Evolutionary conservation across 2,329 filamentous ascomycete species (phyloP), one percentile per base, ranked within the genome.

Genomic region (Decorospora gaudefroyi): DNA sequence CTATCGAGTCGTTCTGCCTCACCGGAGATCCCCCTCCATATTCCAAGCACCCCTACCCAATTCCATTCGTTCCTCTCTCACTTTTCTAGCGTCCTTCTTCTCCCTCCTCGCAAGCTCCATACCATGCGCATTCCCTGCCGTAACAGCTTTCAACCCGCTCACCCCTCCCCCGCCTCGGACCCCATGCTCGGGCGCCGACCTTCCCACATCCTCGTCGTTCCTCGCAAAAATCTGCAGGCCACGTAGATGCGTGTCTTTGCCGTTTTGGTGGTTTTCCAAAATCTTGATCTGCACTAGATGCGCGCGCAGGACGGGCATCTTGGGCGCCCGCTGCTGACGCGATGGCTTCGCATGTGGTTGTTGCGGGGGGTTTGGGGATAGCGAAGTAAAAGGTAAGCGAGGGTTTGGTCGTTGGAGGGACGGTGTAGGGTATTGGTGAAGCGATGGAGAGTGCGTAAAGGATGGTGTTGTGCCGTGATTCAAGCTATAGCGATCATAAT

Each of bases 211-310:
- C 16, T 68, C 65, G 5, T 60, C 59, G 31, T 78, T 76, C 37
- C 67, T 58, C 3, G 82, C 79, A 62, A 85, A 99, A 7, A 97
- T 86, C 74, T 96, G 95, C 69, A 99, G 81, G 2, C 90, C 92
- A 11, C 93, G 81, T 16, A 99, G 80, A 76, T 99, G 93, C n/a
- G 93, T 99, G 68, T 99, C 93, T 70, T 99, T 99, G 53, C 93
- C 93, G 69, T 99, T 99, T 73, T 99, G 93, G 69, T 99, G 93
- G 65, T 99, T 99, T 74, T 97, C 93, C 37, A 92, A 81, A 34
- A 99, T 86, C 56, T 88, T 85, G 63, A 97, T 85, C 70, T 97
- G 91, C 18, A 99, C 79, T 19, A 97, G 83, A 74, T 92, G 96
- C 11, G 88, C 90, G 48, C 91, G 84, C 12, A 97, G 80, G 1